Evolutionary conservation across 345 rosid genomes (phyloP).

Genomic region (Melaleuca quinquenervia): DNA sequence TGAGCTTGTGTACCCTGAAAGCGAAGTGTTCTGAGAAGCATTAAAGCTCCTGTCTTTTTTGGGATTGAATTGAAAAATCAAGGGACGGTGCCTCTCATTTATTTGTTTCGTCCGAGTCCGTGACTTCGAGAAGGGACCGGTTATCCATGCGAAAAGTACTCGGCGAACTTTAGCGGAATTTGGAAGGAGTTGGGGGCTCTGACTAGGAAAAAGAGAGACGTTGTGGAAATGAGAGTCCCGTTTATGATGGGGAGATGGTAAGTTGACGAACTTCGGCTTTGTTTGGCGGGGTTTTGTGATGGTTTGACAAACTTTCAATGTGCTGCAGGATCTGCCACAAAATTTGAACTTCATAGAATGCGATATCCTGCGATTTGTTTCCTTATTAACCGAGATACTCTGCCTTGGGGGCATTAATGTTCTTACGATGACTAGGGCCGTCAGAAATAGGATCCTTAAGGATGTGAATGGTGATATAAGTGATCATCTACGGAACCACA

Average conservation of each 20-base stretch:
- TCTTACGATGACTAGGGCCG: slow-evolving; percentile 74
- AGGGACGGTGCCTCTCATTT: neutral
- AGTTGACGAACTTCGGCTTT: neutral
- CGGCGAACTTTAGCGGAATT: neutral
- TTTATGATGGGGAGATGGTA: neutral
- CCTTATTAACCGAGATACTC: slow-evolving; percentile 10
- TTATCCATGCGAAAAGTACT: neutral
- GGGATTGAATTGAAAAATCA: neutral
- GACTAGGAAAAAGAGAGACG: neutral
- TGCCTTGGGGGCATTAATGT: slow-evolving; percentile 8
- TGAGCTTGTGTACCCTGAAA: neutral
- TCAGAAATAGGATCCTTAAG: slow-evolving; percentile 64
- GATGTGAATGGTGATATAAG: slow-evolving; percentile 82
- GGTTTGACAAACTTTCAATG: neutral
- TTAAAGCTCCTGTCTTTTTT: neutral
- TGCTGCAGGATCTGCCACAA: neutral
- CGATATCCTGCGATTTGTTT: slow-evolving; percentile 23
- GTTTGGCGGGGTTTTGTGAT: neutral
- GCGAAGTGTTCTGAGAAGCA: neutral
- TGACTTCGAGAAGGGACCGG: neutral
- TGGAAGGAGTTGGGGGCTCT: neutral
- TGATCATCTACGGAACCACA: slow-evolving; percentile 92
- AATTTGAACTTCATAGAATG: slow-evolving; percentile 16
- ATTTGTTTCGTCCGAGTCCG: neutral
- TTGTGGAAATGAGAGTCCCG: neutral